Evolutionary conservation across 768 basidiomycete species (phyloP).

Genomic region (Candolleomyces efflorescens): DNA sequence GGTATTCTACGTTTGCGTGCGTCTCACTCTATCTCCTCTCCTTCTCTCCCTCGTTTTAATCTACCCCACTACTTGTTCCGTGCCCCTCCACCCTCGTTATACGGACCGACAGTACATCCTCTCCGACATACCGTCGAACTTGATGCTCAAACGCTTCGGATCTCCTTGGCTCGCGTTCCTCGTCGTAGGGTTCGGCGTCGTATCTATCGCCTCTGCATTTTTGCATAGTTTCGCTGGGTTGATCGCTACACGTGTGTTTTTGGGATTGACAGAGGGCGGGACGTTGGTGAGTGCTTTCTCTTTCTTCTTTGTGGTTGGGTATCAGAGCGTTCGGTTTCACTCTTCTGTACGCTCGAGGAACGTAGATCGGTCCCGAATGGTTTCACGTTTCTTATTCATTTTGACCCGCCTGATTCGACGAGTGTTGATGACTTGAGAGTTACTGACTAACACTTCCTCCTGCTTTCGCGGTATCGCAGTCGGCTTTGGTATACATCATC

Average conservation of each 20-base stretch:
- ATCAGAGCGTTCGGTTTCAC: too few species aligned
- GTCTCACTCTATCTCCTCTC: background rate
- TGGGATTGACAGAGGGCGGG: conserved; percentile 39
- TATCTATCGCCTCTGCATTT: conserved; percentile 36
- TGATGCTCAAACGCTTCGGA: conserved; percentile 39
- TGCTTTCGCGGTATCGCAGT: too few species aligned
- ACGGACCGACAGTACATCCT: conserved; percentile 32
- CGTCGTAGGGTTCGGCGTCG: conserved; percentile 33
- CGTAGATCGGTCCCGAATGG: too few species aligned
- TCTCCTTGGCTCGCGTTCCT: conserved; percentile 40
- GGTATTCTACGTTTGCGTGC: conserved; percentile 36
- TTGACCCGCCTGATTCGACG: too few species aligned
- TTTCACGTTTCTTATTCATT: too few species aligned
- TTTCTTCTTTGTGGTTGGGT: background rate
- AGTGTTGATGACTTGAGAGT: too few species aligned
- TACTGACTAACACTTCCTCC: too few species aligned
- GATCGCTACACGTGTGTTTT: conserved; percentile 32
- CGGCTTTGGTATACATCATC: conserved; percentile 34
- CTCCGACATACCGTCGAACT: conserved; percentile 46
- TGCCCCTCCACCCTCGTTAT: background rate
- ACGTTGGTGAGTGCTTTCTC: conserved; percentile 27
- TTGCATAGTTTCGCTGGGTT: conserved; percentile 28
- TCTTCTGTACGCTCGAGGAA: too few species aligned
- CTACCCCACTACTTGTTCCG: background rate
- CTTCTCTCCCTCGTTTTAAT: too few species aligned